phyloP scores from a whole-genome alignment of 257 asterid genomes.

The Sherardia arvensis region DNA sequence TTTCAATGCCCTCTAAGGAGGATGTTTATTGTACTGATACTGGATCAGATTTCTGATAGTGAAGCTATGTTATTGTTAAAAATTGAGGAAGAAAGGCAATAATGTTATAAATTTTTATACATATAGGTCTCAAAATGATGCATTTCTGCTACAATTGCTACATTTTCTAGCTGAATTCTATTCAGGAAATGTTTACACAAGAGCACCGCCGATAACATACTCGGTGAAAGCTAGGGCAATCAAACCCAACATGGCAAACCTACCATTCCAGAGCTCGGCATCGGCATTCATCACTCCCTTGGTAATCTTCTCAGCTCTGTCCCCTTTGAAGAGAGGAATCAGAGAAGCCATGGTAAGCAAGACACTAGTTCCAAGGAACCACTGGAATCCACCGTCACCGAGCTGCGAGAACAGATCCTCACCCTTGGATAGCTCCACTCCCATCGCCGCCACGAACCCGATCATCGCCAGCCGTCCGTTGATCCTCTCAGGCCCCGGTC shows the following conservation, averaged over 20 bases:
- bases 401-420: constrained; percentile 47
- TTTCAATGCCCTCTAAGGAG: too few species aligned
- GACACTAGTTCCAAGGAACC: constrained; percentile 44
- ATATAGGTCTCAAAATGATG: background rate
- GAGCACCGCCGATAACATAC: constrained; percentile 56
- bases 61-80: too few species aligned
- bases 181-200: constrained; percentile 17
- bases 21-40: too few species aligned
- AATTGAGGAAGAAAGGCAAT: background rate
- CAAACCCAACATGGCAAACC: constrained; percentile 83
- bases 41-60: too few species aligned
- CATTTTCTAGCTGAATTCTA: background rate
- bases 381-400: constrained; percentile 42
- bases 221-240: constrained; percentile 76
- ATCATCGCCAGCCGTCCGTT: constrained; percentile 80
- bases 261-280: constrained; percentile 78
- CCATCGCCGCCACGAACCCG: constrained; percentile 75
- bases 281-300: constrained; percentile 42
- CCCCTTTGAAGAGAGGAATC: constrained; percentile 55
- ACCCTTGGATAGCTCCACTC: constrained; percentile 51
- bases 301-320: constrained; percentile 41
- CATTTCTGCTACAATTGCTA: background rate
- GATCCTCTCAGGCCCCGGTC: constrained; percentile 79
- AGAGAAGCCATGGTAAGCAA: constrained; percentile 55
- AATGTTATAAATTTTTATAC: background rate